Evolutionary conservation across 768 basidiomycete genomes (phyloP), one percentile per base, ranked within the genome.

Genomic region (Mycena epipterygia): DNA sequence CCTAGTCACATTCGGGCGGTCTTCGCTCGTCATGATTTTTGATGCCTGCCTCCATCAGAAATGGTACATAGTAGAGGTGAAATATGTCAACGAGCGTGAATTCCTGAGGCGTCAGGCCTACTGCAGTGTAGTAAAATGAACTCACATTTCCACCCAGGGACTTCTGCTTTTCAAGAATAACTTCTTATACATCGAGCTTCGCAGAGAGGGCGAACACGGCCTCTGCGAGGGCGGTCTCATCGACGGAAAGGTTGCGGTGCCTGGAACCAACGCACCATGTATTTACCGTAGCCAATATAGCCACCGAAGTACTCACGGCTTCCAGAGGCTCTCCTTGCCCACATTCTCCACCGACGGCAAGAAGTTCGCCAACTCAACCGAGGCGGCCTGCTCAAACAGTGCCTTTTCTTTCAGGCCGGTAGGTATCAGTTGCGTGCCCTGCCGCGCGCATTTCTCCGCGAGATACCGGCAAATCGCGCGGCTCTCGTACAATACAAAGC

Each of bases 51-150:
- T 3, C 0, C 29, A 21, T 62, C 44, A 71, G n/a, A 17, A 17
- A 11, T 17, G 39, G 39, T 9, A 49, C 81, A 82, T 0, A 87
- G 80, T 27, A 89, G 71, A 74, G 39, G 39, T 89, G 87, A 73
- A 81, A 82, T 4, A 89, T 79, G 72, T 89, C 88, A 7, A 84
- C 88, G 2, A 88, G 79, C 2, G 86, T 88, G 70, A 89, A 49
- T 41, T 71, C 82, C 63, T 86, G 14, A 14, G 35, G 35, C 35
- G 35, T 37, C 35, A 37, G 35, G 35, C 3, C 44, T 7, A 9
- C 5, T n/a, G 21, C n/a, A 46, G 23, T 5, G 44, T 4, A 23
- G 23, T 5, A n/a, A n/a, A 14, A n/a, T 9, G 23, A 7, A 46
- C 44, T 4, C n/a, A 46, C 44, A 46, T 46, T 23, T n/a, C 44